These are phyloP conservation scores for Brassica juncea DNA, from an alignment of 345 rosid species.

Conservation along the genomic window DNA sequence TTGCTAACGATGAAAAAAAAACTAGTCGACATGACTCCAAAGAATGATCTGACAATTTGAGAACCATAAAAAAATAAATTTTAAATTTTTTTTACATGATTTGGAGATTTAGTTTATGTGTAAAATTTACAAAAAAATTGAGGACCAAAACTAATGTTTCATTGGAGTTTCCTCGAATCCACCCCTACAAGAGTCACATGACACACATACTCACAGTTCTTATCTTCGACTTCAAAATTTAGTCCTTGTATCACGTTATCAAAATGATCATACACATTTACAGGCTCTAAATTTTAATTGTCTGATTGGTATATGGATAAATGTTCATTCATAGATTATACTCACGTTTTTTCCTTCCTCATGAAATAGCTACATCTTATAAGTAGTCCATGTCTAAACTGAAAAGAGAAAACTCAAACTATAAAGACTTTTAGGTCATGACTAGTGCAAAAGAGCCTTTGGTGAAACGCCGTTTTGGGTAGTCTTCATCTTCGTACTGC, in stretches of 20 bases:
- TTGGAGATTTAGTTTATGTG: no score
- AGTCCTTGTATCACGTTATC: background rate
- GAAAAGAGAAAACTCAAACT: no score
- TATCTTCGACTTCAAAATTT: background rate
- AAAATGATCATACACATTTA: background rate
- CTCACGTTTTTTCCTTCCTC: background rate
- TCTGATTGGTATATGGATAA: background rate
- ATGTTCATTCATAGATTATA: background rate
- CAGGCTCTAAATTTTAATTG: background rate
- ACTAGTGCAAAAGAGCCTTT: no score
- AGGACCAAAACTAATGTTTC: no score
- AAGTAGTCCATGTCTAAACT: background rate
- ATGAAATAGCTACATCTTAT: background rate
- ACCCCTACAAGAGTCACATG: background rate
- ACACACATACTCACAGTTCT: background rate
- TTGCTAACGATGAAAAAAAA: background rate
- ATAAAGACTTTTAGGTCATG: background rate
- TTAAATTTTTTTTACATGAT: no score
- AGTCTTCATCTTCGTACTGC: no score
- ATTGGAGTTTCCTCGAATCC: no score
- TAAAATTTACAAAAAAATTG: no score
- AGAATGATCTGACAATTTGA: no score
- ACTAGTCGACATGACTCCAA: no score
- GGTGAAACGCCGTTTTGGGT: no score
- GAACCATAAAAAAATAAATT: no score